phyloP scores from a whole-genome alignment of 495 filamentous ascomycete species.

The Clavariopsis aquatica region DNA sequence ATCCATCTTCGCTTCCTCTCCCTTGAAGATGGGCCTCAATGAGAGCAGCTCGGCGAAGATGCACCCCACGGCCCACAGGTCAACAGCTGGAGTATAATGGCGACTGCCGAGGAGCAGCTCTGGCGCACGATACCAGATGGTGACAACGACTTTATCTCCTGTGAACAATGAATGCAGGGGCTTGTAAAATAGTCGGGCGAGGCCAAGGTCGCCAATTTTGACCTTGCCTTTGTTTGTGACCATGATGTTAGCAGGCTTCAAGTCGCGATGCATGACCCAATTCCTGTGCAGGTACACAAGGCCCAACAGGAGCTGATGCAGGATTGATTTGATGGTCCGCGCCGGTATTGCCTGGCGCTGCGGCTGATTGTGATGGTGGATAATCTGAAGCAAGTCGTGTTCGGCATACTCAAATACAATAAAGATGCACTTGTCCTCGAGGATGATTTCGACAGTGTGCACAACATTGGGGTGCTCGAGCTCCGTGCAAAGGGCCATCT shows the following conservation, averaged over 20 bases:
- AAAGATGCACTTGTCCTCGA: slow-evolving; percentile 98
- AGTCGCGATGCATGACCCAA: slow-evolving; percentile 95
- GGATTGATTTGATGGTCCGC: slow-evolving; percentile 81
- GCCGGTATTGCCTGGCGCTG: slow-evolving; percentile 85
- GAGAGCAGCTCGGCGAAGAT: slow-evolving; percentile 95
- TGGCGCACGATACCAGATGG: slow-evolving; percentile 98
- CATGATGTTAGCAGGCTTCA: slow-evolving; percentile 99
- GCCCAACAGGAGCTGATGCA: slow-evolving; percentile 93
- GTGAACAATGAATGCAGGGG: slow-evolving; percentile 86
- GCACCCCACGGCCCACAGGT: slow-evolving; percentile 96
- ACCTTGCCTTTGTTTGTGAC: slow-evolving; percentile 88
- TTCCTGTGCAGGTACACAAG: slow-evolving; percentile 92
- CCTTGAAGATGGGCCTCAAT: slow-evolving; percentile 94
- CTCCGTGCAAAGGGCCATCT: slow-evolving; percentile 98
- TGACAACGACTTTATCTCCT: slow-evolving; percentile 98
- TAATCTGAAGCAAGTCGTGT: slow-evolving; percentile 95
- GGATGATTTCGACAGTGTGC: slow-evolving; percentile 88
- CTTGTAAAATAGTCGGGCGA: slow-evolving; percentile 91
- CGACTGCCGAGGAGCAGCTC: slow-evolving; percentile 86
- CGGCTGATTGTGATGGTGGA: slow-evolving; percentile 93
- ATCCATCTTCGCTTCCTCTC: slow-evolving; percentile 98
- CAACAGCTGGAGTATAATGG: slow-evolving; percentile 95
- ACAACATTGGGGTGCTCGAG: slow-evolving; percentile 89
- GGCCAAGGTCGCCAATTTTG: slow-evolving; percentile 89
- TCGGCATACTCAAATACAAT: slow-evolving; percentile 99